A percentile compares a stretch with the other conserved stretches of the same genome.
Evolutionary conservation across 225 moss, liverwort and hornwort species (phyloP).

Genomic region (Bryoerythrophyllum caledonicum): DNA sequence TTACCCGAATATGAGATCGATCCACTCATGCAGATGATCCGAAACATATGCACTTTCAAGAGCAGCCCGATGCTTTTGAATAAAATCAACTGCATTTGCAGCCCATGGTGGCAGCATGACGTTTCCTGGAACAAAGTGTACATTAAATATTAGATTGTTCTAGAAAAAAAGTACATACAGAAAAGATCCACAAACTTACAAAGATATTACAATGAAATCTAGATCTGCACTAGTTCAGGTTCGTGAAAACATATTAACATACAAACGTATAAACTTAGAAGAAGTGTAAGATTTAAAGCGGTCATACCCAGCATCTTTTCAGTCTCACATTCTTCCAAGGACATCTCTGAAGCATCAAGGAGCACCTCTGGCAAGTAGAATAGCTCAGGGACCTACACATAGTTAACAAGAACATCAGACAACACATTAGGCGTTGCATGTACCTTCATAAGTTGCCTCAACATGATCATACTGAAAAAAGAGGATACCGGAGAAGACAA

Average conservation of each 20-base stretch:
- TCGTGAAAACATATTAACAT: no score
- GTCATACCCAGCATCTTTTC: constrained; percentile 33
- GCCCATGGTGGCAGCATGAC: constrained; percentile 95
- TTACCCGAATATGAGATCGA: constrained; percentile 99
- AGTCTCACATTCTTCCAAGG: constrained; percentile 55
- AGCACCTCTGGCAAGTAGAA: constrained; percentile 94
- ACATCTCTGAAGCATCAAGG: constrained; percentile 60
- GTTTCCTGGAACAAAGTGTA: no score
- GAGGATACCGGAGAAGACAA: no score
- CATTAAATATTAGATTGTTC: no score
- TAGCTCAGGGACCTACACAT: constrained; percentile 80
- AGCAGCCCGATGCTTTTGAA: constrained; percentile 93
- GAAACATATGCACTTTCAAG: constrained; percentile 97
- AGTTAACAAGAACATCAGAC: constrained; percentile 3
- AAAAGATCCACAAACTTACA: no score
- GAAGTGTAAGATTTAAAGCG: no score
- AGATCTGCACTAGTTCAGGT: no score
- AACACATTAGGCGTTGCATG: background rate
- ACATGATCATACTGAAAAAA: no score
- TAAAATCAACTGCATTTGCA: constrained; percentile 77
- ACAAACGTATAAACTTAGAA: no score
- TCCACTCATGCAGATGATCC: constrained; percentile 93
- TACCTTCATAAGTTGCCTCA: no score
- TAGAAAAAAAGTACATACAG: no score
- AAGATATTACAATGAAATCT: no score